Percentiles rank a stretch among this genome's conserved stretches.
Evolutionary conservation across 495 filamentous ascomycete genomes (phyloP).

Genomic region (Schizothecium vesticola): DNA sequence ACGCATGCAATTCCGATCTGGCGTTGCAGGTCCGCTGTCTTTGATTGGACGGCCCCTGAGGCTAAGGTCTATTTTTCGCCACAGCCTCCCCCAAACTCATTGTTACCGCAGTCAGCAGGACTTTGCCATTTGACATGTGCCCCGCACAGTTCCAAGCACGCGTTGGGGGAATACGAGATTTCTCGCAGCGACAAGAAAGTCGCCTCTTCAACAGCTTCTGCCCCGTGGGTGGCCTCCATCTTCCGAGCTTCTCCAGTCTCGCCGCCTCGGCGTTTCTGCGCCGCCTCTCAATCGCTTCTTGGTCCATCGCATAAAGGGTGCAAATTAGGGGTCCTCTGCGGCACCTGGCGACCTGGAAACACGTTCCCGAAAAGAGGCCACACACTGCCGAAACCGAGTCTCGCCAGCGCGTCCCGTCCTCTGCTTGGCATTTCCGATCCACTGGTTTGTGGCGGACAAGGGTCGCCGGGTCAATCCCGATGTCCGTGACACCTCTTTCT

Average conservation of each 20-base stretch:
- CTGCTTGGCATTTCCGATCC: background rate
- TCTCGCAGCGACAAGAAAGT: background rate
- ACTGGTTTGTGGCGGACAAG: background rate
- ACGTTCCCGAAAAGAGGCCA: background rate
- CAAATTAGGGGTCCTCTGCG: background rate
- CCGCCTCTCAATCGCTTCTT: too few species aligned
- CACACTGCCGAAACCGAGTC: background rate
- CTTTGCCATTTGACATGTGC: background rate
- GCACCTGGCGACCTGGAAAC: background rate
- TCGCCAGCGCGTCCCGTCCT: background rate
- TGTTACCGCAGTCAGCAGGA: background rate
- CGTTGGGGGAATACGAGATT: slow-evolving; percentile 5
- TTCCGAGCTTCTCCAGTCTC: background rate
- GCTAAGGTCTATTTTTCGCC: slow-evolving; percentile 6
- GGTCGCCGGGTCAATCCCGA: background rate
- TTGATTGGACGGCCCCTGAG: slow-evolving; percentile 8
- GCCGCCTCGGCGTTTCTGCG: background rate
- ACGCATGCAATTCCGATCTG: background rate
- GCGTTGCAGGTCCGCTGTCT: background rate
- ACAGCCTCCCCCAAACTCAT: background rate
- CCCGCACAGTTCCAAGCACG: slow-evolving; percentile 3
- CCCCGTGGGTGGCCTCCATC: background rate
- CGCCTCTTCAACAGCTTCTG: background rate
- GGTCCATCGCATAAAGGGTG: background rate
- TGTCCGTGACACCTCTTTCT: background rate